Conservation (phyloP, 129 eudicot genomes). For the Ambrosia artemisiifolia region DNA sequence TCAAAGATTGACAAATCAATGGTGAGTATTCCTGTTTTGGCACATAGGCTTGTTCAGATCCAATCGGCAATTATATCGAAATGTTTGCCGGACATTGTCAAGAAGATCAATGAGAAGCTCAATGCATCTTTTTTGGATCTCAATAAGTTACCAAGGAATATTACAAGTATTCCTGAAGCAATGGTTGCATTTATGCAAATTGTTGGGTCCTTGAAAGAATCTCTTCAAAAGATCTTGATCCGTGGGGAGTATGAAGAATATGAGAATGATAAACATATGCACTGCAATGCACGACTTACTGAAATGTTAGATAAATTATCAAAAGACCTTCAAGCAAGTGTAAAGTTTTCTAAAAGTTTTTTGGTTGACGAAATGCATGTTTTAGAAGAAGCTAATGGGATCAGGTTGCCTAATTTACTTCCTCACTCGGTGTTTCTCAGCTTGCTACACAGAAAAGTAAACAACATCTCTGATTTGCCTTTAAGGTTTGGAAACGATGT, state of each 20-base stretch:
- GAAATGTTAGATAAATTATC: constrained; percentile 23
- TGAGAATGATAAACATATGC: constrained; percentile 15
- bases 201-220: constrained; percentile 33
- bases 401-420: constrained; percentile 26
- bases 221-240: constrained; percentile 32
- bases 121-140: constrained; percentile 19
- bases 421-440: constrained; percentile 22
- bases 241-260: constrained; percentile 10
- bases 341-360: constrained; percentile 6
- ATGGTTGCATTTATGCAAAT: constrained; percentile 25
- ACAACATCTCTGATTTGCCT: constrained; percentile 5
- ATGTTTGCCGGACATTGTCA: constrained; percentile 29
- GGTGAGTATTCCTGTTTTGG: constrained; percentile 27
- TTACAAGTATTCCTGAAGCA: constrained; percentile 36
- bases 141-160: constrained; percentile 25
- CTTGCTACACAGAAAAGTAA: constrained; percentile 25
- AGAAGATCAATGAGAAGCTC: constrained; percentile 31
- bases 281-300: constrained; percentile 24
- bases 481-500: constrained; percentile 11
- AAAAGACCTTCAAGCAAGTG: not conserved
- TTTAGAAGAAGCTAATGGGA: constrained; percentile 35
- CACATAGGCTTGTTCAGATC: constrained; percentile 15
- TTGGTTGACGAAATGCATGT: constrained; percentile 35
- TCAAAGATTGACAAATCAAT: constrained; percentile 24
- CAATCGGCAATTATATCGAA: constrained; percentile 20